A percentile compares a stretch with the other conserved stretches of the same genome.
These are phyloP conservation scores for Starmerella vitae DNA, from an alignment of 805 yeast species.

Conservation along the genomic window DNA sequence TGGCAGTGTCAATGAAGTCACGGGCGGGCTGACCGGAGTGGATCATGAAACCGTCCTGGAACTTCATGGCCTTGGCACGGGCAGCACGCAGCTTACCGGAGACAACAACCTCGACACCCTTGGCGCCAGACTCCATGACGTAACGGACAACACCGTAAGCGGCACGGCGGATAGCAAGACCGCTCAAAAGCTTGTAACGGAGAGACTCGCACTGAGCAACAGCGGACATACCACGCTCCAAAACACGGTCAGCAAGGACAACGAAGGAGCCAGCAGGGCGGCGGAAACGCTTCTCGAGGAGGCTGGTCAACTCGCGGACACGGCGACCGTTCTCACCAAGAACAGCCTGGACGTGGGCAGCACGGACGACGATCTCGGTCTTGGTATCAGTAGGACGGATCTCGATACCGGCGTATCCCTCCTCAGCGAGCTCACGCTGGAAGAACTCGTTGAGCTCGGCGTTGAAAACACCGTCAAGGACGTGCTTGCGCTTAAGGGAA, in stretches of 20 bases:
- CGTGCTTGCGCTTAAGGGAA: constrained; percentile 98
- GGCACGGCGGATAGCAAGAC: constrained; percentile 99
- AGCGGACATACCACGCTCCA: constrained; percentile 98
- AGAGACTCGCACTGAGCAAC: constrained; percentile 99
- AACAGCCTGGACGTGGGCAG: constrained; percentile 96
- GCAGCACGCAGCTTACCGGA: constrained; percentile 99
- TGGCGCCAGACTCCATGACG: constrained; percentile 99
- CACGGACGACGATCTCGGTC: constrained; percentile 97
- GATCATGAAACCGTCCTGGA: constrained; percentile 99
- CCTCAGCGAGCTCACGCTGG: constrained; percentile 99
- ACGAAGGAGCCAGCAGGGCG: constrained; percentile 84
- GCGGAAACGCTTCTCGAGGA: constrained; percentile 97
- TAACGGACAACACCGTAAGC: constrained; percentile 99
- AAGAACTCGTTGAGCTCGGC: constrained; percentile 99
- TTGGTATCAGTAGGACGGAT: constrained; percentile 96
- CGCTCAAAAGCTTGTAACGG: constrained; percentile 93
- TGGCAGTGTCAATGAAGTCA: constrained; percentile 96
- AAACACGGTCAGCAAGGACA: constrained; percentile 97
- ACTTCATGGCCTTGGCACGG: constrained; percentile 99
- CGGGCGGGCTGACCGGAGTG: constrained; percentile 99
- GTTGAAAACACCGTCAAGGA: constrained; percentile 99
- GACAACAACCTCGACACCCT: constrained; percentile 99
- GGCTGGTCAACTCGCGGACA: constrained; percentile 95
- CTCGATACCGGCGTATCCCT: constrained; percentile 99
- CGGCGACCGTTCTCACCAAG: constrained; percentile 99